phyloP scores from a whole-genome alignment of 75 land plant species.

The Isoetes taiwanensis region DNA sequence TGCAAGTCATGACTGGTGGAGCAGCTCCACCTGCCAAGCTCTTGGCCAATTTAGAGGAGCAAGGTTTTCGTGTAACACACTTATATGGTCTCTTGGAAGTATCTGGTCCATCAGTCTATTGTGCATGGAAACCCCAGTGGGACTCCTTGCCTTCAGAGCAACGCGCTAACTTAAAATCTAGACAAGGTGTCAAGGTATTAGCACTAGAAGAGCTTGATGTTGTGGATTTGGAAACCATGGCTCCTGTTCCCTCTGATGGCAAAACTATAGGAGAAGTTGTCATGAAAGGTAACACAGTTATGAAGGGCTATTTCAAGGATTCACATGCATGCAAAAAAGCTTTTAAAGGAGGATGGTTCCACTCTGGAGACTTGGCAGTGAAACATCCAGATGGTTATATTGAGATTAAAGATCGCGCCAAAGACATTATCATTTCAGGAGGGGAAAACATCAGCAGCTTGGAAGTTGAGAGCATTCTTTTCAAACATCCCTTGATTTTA shows the following conservation, averaged over 20 bases:
- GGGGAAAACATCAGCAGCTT: constrained; percentile 91
- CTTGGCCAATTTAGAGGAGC: constrained; percentile 41
- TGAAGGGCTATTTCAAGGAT: constrained; percentile 93
- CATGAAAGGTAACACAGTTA: constrained; percentile 71
- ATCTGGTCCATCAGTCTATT: constrained; percentile 67
- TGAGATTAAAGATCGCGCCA: constrained; percentile 74
- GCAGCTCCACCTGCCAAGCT: constrained; percentile 81
- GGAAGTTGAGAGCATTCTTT: constrained; percentile 60
- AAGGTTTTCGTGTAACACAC: constrained; percentile 74
- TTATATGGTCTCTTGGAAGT: constrained; percentile 88
- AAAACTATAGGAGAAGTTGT: constrained; percentile 67
- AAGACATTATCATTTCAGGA: constrained; percentile 87
- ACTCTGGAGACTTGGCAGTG: constrained; percentile 72
- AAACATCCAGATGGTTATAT: constrained; percentile 88
- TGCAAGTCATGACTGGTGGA: constrained; percentile 75
- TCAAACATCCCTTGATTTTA: constrained; percentile 46
- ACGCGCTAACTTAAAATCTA: constrained; percentile 59
- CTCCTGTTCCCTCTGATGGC: constrained; percentile 73
- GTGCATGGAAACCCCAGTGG: constrained; percentile 95
- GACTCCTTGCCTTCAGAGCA: constrained; percentile 37
- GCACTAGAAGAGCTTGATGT: constrained; percentile 58
- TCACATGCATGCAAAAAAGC: constrained; percentile 63
- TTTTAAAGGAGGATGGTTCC: constrained; percentile 80
- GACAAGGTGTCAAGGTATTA: constrained; percentile 59
- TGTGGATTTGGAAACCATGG: constrained; percentile 32